Evolutionary conservation across 805 yeast genomes (phyloP), one percentile per base, ranked within the genome.

Genomic region (Myxozyma vanderwaltii): DNA sequence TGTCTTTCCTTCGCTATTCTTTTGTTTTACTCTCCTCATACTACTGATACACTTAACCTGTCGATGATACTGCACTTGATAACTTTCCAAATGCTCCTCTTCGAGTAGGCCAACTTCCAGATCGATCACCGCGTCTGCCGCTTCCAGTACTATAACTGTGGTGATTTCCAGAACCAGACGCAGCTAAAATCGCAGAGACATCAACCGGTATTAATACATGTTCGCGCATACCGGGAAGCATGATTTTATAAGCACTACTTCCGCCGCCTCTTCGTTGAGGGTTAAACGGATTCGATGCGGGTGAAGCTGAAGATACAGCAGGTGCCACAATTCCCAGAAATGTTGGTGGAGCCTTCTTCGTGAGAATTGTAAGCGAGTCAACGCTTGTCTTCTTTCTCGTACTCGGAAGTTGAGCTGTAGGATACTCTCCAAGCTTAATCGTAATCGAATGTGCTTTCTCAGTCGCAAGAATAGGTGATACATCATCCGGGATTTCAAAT

Each of bases 261-360:
- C 59, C 64, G 23, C 65, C 64, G 7, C 56, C 54, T 23, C 65
- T 43, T 33, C 65, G 52, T 8, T 33, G 48, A n/a, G 64, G 61
- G 26, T 41, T 59, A 38, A 61, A 61, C 38, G 65, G 65, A 50
- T 61, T 61, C 44, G 65, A 60, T 10, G 53, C 60, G 13, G 65
- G 65, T 21, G 64, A 63, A 3, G 61, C 63, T 3, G 65, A 61
- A 23, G 65, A 61, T 13, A 61, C 59, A 4, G 63, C 64, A n/a
- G 65, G 46, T 13, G 64, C 44, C 21, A 61, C 52, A 21, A 54
- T 50, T n/a, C 63, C 58, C 8, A 51, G 54, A 31, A 61, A 59
- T 24, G 52, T 59, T 7, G 39, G 36, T 12, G 64, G 61, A 12
- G 36, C 43, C 44, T 48, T 51, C 54, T 31, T 53, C 29, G 49